Percentiles rank a stretch among this genome's conserved stretches.
Evolutionary conservation across 164 flowering plant species (phyloP).

Genomic region (Chimonanthus praecox): DNA sequence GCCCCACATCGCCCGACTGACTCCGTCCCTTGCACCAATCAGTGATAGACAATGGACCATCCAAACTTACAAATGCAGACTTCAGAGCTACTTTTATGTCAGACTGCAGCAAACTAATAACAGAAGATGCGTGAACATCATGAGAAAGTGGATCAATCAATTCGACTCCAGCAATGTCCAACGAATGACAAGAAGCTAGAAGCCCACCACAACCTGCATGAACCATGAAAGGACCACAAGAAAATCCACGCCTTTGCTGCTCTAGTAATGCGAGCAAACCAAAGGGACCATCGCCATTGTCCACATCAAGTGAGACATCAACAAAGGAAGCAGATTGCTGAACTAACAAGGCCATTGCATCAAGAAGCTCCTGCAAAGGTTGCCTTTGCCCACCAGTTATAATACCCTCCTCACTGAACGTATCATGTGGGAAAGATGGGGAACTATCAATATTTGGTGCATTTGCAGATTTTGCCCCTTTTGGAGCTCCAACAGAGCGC

Average conservation of each 20-base stretch:
- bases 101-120: conserved; percentile 77
- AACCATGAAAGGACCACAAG: conserved; percentile 89
- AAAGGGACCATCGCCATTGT: conserved; percentile 79
- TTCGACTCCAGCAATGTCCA: conserved; percentile 92
- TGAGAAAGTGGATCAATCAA: conserved; percentile 84
- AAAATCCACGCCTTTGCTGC: conserved; percentile 83
- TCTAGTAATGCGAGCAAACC: conserved; percentile 97
- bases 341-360: conserved; percentile 79
- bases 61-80: conserved; percentile 77
- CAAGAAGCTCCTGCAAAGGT: conserved; percentile 89
- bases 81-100: conserved; percentile 84
- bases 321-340: conserved; percentile 96
- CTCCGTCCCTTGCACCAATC: conserved; percentile 93
- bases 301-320: conserved; percentile 82
- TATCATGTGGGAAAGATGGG: conserved; percentile 42
- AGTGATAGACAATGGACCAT: conserved; percentile 79
- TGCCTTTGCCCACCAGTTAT: conserved; percentile 64
- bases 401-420: conserved; percentile 58
- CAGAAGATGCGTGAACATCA: conserved; percentile 67
- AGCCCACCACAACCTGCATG: conserved; percentile 99
- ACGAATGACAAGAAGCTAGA: conserved; percentile 80
- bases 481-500: conserved; percentile 88
- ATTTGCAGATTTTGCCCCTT: conserved; percentile 50
- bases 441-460: conserved; percentile 49
- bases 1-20: conserved; percentile 57